Conservation (phyloP, 129 eudicot species). For the Flaveria robusta region DNA sequence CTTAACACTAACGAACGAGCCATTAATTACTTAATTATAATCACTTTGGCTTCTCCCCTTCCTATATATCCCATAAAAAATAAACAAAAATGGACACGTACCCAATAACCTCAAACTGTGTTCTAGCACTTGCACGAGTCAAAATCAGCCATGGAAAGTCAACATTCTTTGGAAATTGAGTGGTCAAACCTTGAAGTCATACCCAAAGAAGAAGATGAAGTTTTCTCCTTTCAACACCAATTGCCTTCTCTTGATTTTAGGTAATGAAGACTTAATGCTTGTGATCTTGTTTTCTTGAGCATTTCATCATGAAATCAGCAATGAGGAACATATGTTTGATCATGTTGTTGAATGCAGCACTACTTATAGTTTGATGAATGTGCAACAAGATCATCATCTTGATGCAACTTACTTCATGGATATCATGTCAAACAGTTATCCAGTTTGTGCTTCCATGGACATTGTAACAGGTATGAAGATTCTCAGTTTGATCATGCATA, state of each 20-base stretch:
- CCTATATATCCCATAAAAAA: slow-evolving; percentile 37
- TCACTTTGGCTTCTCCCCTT: slow-evolving; percentile 36
- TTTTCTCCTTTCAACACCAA: slow-evolving; percentile 38
- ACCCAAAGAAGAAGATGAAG: slow-evolving; percentile 40
- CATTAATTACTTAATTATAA: slow-evolving; percentile 31
- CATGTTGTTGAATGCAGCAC: slow-evolving; percentile 26
- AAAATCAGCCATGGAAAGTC: slow-evolving; percentile 36
- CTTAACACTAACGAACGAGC: slow-evolving; percentile 32
- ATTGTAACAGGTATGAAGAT: slow-evolving; percentile 35
- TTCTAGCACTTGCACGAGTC: slow-evolving; percentile 26
- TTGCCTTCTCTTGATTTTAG: slow-evolving; percentile 43
- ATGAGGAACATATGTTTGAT: neutral
- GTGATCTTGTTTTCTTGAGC: slow-evolving; percentile 18
- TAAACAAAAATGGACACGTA: neutral
- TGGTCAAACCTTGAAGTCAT: slow-evolving; percentile 47
- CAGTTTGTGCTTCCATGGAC: slow-evolving; percentile 39
- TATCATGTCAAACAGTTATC: slow-evolving; percentile 29
- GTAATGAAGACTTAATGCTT: slow-evolving; percentile 11
- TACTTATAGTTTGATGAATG: slow-evolving; percentile 15
- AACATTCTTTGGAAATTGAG: slow-evolving; percentile 36
- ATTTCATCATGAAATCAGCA: slow-evolving; percentile 24
- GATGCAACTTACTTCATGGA: slow-evolving; percentile 42
- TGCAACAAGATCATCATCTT: slow-evolving; percentile 27
- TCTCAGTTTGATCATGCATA: neutral
- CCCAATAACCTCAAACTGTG: slow-evolving; percentile 9